Percentiles rank a stretch among this genome's conserved stretches.
Conservation (phyloP, 2,329 filamentous ascomycete genomes). For the Ploettnerulaceae sp. region DNA sequence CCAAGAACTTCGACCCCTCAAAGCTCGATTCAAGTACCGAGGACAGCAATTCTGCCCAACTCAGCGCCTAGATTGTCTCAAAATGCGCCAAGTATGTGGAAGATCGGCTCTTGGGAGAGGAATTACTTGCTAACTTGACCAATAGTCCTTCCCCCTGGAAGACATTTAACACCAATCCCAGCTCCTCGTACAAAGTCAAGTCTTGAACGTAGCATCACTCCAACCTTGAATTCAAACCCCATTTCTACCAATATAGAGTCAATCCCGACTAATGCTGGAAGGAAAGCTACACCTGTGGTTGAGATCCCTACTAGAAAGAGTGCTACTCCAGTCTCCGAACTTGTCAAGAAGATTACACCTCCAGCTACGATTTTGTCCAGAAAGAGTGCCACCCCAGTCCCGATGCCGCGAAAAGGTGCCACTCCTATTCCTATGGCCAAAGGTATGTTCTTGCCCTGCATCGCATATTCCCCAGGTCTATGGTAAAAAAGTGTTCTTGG, state of each 20-base stretch:
- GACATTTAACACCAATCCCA: slow-evolving; percentile 7
- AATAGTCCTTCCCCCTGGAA: not conserved
- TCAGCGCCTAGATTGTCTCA: not conserved
- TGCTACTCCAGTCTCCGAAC: not conserved
- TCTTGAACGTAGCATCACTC: slow-evolving; percentile 10
- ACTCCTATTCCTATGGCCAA: not conserved
- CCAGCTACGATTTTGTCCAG: not conserved
- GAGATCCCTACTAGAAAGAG: slow-evolving; percentile 2
- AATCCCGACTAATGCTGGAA: not conserved
- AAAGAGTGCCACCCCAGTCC: not conserved
- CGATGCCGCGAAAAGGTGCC: not conserved
- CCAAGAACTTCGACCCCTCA: not conserved
- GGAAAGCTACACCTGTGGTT: not conserved
- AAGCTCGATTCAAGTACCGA: slow-evolving; percentile 2
- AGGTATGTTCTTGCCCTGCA: not conserved
- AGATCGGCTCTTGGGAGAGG: not conserved
- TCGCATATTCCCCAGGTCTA: not conserved
- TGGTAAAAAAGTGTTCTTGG: not conserved
- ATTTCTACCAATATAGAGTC: not conserved
- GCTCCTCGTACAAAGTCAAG: not conserved
- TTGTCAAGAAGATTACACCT: not conserved
- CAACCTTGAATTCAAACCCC: not conserved
- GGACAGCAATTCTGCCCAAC: not conserved
- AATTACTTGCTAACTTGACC: not conserved
- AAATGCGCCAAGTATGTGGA: slow-evolving; percentile 6